Percentiles rank a stretch among this genome's conserved stretches.
phyloP scores from a whole-genome alignment of 352 stramenopile genomes.

The Stephanocyclus meneghinianus region DNA sequence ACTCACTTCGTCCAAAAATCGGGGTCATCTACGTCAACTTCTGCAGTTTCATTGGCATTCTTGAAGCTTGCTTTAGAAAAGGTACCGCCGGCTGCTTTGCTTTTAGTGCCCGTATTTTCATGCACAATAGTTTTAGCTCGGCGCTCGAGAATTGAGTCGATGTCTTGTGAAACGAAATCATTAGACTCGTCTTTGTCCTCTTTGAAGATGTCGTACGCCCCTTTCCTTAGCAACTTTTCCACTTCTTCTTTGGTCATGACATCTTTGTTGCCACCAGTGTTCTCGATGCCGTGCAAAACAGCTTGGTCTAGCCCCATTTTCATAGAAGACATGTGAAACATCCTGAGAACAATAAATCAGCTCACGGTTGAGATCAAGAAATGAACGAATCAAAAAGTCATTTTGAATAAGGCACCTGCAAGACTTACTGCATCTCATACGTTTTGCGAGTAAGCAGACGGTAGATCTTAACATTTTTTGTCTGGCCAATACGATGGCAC shows the following conservation, averaged over 20 bases:
- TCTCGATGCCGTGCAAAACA: slow-evolving; percentile 95
- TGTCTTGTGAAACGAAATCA: slow-evolving; percentile 88
- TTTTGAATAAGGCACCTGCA: no score
- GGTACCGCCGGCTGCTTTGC: slow-evolving; percentile 72
- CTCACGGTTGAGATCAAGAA: neutral
- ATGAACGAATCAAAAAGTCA: neutral
- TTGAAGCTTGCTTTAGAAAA: slow-evolving; percentile 85
- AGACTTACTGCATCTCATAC: slow-evolving; percentile 93
- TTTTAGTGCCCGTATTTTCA: slow-evolving; percentile 77
- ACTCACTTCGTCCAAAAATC: slow-evolving; percentile 76
- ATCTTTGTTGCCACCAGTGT: slow-evolving; percentile 79
- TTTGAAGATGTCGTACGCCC: slow-evolving; percentile 96
- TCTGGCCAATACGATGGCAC: slow-evolving; percentile 97
- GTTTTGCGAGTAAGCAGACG: slow-evolving; percentile 97
- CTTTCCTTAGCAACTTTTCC: slow-evolving; percentile 95
- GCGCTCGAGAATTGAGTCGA: slow-evolving; percentile 91
- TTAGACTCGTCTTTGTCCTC: slow-evolving; percentile 91
- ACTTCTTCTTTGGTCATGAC: slow-evolving; percentile 89
- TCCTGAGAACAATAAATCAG: slow-evolving; percentile 87
- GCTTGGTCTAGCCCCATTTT: slow-evolving; percentile 99
- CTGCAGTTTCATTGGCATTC: slow-evolving; percentile 45
- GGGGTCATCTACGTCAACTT: slow-evolving; percentile 79
- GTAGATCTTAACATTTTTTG: slow-evolving; percentile 86
- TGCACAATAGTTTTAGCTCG: slow-evolving; percentile 82
- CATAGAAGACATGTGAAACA: slow-evolving; percentile 96